Evolutionary conservation across 1,284 basidiomycete species (phyloP), one percentile per base, ranked within the genome.

Genomic region (Kwoniella shivajii): DNA sequence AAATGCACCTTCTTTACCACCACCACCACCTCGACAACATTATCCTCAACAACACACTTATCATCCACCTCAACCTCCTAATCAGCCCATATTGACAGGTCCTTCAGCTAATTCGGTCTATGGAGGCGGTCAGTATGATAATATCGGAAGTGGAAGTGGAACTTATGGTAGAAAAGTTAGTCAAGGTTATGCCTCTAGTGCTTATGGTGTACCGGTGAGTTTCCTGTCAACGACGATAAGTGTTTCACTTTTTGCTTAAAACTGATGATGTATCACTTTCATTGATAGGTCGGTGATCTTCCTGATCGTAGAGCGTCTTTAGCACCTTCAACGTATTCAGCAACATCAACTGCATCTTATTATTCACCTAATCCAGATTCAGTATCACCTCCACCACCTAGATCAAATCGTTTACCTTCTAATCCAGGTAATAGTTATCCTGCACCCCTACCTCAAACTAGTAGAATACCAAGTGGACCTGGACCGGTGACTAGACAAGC

Each of bases 321-420:
- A 14, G 67, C 68, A 2, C 65, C 64, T 5, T 73, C 71, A 6
- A 68, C 59, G 5, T 67, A 71, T 42, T 71, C 71, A 5, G 59
- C 59, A 22, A 59, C 57, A n/a, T 66, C 68, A 4, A 59, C 66
- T 6, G 56, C 63, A 13, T 64, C 66, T 1, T 65, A 48, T 36
- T 71, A 68, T 34, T 64, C 65, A 14, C 69, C 68, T n/a, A 68
- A 65, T 41, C 65, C 64, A 30, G 57, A 67, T 50, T 27, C 57
- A 10, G 49, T 59, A 3, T 64, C 67, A 2, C 68, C 68, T 10
- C 55, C 64, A 33, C 54, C 59, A 30, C 66, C 56, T 20, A 43
- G 52, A 1, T 50, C 57, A 6, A 49, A 48, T 16, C 63, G 66
- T n/a, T 33, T 67, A 20, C 63, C 66, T 6, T 63, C 59, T 41